phyloP scores from a whole-genome alignment of 345 rosid species.

The Crucihimalaya himalaica region DNA sequence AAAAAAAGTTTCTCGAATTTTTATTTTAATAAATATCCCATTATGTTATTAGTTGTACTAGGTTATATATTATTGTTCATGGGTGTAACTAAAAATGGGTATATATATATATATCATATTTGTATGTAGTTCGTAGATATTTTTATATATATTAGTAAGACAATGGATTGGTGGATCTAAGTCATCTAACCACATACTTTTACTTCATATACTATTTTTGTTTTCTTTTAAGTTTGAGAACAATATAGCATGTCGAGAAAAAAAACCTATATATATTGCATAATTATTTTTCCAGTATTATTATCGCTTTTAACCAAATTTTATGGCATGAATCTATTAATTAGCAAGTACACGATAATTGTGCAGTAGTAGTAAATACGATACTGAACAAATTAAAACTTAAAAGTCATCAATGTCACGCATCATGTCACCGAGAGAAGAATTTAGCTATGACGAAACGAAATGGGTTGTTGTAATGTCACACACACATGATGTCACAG shows the following conservation, averaged over 20 bases:
- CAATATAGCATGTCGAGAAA: not conserved
- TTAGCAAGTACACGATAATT: not conserved
- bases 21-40: slow-evolving; percentile 10
- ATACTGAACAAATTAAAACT: not conserved
- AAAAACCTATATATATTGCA: not conserved
- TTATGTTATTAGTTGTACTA: not conserved
- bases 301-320: not conserved
- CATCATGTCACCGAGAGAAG: not conserved
- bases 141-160: not conserved
- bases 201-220: not conserved
- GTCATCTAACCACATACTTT: not conserved
- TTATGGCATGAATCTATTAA: not conserved
- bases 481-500: no score
- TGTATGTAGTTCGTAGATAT: not conserved
- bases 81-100: slow-evolving; percentile 1
- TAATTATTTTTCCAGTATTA: not conserved
- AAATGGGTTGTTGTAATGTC: not conserved
- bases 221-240: not conserved
- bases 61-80: not conserved
- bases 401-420: not conserved
- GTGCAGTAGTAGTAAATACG: not conserved
- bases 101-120: not conserved
- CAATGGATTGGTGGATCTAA: not conserved
- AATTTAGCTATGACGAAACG: not conserved
- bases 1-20: not conserved